These are phyloP conservation scores for Solanum pimpinellifolium DNA, from an alignment of 257 asterid species.

Conservation along the genomic window DNA sequence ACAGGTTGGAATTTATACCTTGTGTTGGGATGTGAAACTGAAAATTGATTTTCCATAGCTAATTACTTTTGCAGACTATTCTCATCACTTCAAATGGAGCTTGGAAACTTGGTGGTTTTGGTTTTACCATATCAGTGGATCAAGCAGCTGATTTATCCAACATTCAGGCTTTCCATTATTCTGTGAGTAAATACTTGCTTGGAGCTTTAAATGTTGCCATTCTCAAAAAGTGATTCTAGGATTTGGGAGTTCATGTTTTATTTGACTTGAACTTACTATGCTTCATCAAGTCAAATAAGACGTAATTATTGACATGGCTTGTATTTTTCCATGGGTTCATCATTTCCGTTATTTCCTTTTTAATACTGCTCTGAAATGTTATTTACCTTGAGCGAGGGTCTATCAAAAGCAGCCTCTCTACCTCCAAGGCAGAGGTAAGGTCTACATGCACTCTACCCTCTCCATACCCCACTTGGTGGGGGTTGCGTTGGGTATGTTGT, in stretches of 20 bases:
- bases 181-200: slow-evolving; percentile 53
- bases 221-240: neutral
- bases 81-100: slow-evolving; percentile 95
- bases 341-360: neutral
- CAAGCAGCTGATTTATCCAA: slow-evolving; percentile 58
- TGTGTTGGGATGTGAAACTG: slow-evolving; percentile 9
- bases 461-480: neutral
- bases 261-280: neutral
- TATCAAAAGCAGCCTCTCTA: neutral
- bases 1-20: neutral
- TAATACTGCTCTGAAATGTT: neutral
- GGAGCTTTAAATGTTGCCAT: neutral
- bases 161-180: slow-evolving; percentile 77
- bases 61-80: slow-evolving; percentile 42
- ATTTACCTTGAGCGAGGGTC: neutral
- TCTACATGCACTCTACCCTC: neutral
- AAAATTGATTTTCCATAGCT: neutral
- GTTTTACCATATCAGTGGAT: slow-evolving; percentile 69
- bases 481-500: neutral
- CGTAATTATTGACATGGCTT: neutral
- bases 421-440: neutral
- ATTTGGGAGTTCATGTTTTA: neutral
- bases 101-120: slow-evolving; percentile 98
- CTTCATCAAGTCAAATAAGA: neutral
- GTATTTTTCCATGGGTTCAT: neutral